A percentile compares a stretch with the other conserved stretches of the same genome.
Evolutionary conservation across 2,329 filamentous ascomycete species (phyloP).

Genomic region (Fusarium subtropicale): DNA sequence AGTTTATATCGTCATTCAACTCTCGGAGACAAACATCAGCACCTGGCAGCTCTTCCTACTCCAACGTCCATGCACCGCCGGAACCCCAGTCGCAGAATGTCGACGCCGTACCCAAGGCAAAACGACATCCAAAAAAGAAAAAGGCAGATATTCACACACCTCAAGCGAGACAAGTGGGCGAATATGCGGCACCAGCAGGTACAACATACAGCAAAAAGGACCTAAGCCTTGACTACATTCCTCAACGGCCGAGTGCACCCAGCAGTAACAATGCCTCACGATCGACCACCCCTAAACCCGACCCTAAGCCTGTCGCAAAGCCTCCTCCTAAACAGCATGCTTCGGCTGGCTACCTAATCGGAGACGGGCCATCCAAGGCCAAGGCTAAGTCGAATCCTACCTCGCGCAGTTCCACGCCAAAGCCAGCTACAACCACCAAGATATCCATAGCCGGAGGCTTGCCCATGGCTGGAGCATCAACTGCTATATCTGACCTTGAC

Average conservation of each 20-base stretch:
- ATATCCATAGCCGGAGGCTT: slow-evolving; percentile 79
- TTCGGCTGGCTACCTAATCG: slow-evolving; percentile 82
- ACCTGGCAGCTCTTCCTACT: slow-evolving; percentile 32
- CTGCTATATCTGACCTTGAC: slow-evolving; percentile 76
- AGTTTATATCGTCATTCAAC: slow-evolving; percentile 87
- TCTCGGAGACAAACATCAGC: slow-evolving; percentile 64
- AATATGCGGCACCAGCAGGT: slow-evolving; percentile 74
- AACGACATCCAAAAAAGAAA: slow-evolving; percentile 65
- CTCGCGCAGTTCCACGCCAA: slow-evolving; percentile 66
- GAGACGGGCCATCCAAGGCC: slow-evolving; percentile 72
- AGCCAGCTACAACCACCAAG: slow-evolving; percentile 69
- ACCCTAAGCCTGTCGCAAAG: slow-evolving; percentile 50
- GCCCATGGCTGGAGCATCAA: slow-evolving; percentile 84
- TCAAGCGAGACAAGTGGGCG: slow-evolving; percentile 67
- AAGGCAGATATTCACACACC: slow-evolving; percentile 72
- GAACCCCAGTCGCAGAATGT: slow-evolving; percentile 40
- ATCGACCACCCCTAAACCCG: slow-evolving; percentile 52
- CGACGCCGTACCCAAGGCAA: slow-evolving; percentile 62
- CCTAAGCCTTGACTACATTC: slow-evolving; percentile 78
- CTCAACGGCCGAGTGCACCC: slow-evolving; percentile 58
- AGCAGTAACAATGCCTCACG: slow-evolving; percentile 53
- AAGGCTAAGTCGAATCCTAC: slow-evolving; percentile 66
- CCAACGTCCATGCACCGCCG: slow-evolving; percentile 41
- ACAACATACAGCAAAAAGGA: slow-evolving; percentile 80
- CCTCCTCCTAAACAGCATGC: slow-evolving; percentile 65